Conservation (phyloP, 179 eudicot species). For the Spergularia azorica region DNA sequence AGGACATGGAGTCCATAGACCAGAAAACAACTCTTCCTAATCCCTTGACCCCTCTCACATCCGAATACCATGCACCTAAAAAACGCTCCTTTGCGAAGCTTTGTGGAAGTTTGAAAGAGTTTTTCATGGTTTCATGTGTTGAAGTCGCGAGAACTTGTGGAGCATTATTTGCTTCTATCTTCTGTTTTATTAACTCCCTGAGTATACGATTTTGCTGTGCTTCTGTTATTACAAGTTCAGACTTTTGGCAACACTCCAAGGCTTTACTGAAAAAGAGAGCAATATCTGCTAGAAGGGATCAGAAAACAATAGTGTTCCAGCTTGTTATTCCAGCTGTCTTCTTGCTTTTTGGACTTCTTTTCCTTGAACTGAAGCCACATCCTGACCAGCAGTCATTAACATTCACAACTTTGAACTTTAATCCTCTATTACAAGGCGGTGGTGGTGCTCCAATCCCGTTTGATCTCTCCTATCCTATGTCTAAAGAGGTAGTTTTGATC, state of each 20-base stretch:
- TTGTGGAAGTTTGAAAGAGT: conserved; percentile 41
- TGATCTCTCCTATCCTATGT: conserved; percentile 66
- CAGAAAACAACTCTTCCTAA: conserved; percentile 39
- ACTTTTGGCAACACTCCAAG: conserved; percentile 89
- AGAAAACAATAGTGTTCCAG: conserved; percentile 91
- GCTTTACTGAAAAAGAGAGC: conserved; percentile 91
- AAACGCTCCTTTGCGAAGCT: conserved; percentile 39
- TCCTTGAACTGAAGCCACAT: conserved; percentile 83
- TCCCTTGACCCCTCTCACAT: conserved; percentile 37
- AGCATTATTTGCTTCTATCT: conserved; percentile 48
- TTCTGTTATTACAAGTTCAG: conserved; percentile 58
- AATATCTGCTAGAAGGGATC: conserved; percentile 80
- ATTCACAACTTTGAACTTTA: conserved; percentile 84
- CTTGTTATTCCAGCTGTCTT: conserved; percentile 83
- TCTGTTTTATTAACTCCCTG: conserved; percentile 56
- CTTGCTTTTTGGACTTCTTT: conserved; percentile 79
- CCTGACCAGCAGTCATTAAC: conserved; percentile 84
- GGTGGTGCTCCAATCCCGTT: conserved; percentile 98
- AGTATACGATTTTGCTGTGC: conserved; percentile 74
- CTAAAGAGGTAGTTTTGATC: conserved; percentile 55
- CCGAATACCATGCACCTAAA: conserved; percentile 41
- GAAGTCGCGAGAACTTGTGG: conserved; percentile 50
- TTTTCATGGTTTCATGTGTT: conserved; percentile 44
- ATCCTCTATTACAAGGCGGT: conserved; percentile 85
- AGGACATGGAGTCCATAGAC: conserved; percentile 50